Base-by-base conservation (phyloP, 2,329 filamentous ascomycete species). In the Cercospora sojina region DNA sequence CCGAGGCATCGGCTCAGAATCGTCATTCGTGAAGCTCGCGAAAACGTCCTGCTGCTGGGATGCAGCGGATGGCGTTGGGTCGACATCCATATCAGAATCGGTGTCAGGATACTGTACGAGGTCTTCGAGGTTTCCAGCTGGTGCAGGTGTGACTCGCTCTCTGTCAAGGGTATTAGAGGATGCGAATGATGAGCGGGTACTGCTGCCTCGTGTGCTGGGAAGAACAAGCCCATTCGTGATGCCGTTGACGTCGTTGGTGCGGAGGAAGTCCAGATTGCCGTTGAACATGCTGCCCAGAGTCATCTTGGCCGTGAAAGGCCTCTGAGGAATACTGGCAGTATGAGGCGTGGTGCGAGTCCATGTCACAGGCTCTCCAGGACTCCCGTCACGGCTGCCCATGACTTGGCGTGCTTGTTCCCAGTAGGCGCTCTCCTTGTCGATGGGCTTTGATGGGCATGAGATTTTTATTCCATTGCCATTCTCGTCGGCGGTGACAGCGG, bases 241-340 rank as follows among this genome's bases (percentile, higher is more conserved):
- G 35, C 85, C 83, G 23, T 80, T 83, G 70, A 88, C 86, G 69
- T 87, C 82, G 8, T 90, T 89, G 10, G 86, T 86, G 71, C 93
- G 87, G 68, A 94, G 91, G 74, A 93, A 90, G 60, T 90, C 87
- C 38, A 76, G 66, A 57, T 77, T 77, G 56, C 75, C 75, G 41
- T 76, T 70, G 59, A 77, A 77, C 73, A 76, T 75, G 2, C 72
- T 74, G 18, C 72, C 71, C 0, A 77, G 70, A 12, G 75, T 77
- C 7, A 72, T 74, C 43, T 74, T 71, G n/a, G 75, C 73, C n/a
- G 75, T 77, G 58, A 77, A 72, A 1, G 75, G 74, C 16, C 74
- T 70, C 20, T 65, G 64, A 23, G 72, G 73, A 57, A 69, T 65
- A 32, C 66, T 67, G 12, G 70, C 65, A n/a, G 64, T 57, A 27